A percentile compares a stretch with the other conserved stretches of the same genome.
Conservation (phyloP, 306 rosid species). For the Trifolium subterraneum region DNA sequence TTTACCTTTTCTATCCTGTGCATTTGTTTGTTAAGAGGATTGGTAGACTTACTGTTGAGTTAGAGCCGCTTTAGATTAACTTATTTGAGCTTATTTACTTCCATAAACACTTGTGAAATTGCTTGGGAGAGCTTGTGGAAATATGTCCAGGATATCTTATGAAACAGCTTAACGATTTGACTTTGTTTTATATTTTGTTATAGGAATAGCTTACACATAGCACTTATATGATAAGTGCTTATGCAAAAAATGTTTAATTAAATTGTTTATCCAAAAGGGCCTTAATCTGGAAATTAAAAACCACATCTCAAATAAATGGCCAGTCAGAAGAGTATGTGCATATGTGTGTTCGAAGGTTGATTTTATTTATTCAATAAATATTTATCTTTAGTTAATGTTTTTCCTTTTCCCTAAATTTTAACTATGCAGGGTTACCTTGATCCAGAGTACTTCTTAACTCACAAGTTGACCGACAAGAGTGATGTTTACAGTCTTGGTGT, state of each 20-base stretch:
- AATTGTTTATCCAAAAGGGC: neutral
- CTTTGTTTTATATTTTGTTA: neutral
- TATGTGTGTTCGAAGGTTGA: neutral
- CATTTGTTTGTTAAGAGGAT: neutral
- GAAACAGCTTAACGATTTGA: neutral
- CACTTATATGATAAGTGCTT: neutral
- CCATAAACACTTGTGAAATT: neutral
- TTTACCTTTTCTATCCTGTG: conserved; percentile 12
- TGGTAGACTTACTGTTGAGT: neutral
- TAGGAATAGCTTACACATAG: neutral
- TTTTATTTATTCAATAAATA: neutral
- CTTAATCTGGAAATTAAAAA: neutral
- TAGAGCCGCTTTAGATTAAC: neutral
- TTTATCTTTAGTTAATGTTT: neutral
- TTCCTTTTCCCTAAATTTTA: neutral
- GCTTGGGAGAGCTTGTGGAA: neutral
- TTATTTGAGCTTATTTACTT: too few relatives aligned
- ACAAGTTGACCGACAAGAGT: conserved; percentile 86
- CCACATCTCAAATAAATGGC: neutral
- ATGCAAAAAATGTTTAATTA: neutral
- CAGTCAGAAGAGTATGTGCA: neutral
- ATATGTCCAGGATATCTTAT: neutral
- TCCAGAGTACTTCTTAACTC: conserved; percentile 96
- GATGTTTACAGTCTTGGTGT: conserved; percentile 97
- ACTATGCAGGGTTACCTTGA: conserved; percentile 89